Conservation (phyloP, 805 yeast genomes). For the Kodamaea lidongshanica region DNA sequence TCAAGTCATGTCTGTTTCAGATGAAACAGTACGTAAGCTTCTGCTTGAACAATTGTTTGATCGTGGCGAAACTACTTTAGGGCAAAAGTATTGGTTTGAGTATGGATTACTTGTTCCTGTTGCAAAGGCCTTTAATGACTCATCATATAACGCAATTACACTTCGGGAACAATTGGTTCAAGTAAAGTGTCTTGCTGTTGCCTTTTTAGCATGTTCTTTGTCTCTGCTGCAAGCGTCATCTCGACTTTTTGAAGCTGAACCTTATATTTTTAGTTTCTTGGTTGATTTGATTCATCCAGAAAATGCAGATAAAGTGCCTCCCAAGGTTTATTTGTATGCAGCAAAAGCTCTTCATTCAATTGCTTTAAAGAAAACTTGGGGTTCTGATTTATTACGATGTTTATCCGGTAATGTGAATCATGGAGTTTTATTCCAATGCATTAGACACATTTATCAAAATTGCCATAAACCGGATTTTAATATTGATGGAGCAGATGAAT, state of each 20-base stretch:
- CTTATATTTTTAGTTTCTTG: slow-evolving; percentile 60
- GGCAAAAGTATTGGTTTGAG: slow-evolving; percentile 57
- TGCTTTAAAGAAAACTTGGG: slow-evolving; percentile 61
- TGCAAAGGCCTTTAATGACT: slow-evolving; percentile 67
- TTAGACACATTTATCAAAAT: slow-evolving; percentile 64
- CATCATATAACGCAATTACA: slow-evolving; percentile 45
- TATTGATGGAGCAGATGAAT: slow-evolving; percentile 45
- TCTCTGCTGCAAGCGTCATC: slow-evolving; percentile 56
- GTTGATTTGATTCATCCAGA: slow-evolving; percentile 72
- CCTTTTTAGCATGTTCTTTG: slow-evolving; percentile 53
- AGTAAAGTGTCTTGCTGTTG: slow-evolving; percentile 61
- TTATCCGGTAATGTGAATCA: slow-evolving; percentile 84
- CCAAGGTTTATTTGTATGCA: slow-evolving; percentile 52
- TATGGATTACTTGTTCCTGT: slow-evolving; percentile 56
- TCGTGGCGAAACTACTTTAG: slow-evolving; percentile 50
- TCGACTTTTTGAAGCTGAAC: slow-evolving; percentile 62
- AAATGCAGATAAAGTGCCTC: slow-evolving; percentile 39
- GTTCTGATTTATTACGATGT: slow-evolving; percentile 69
- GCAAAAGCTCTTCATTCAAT: slow-evolving; percentile 63
- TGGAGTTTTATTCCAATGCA: slow-evolving; percentile 69
- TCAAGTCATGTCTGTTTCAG: slow-evolving; percentile 33
- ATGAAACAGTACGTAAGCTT: slow-evolving; percentile 49
- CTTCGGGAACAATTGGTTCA: slow-evolving; percentile 55
- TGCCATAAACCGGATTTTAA: slow-evolving; percentile 31
- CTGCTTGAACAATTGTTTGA: slow-evolving; percentile 60